Base-by-base conservation (phyloP, 1,139 yeast species). In the Geotrichum klebahnii region DNA sequence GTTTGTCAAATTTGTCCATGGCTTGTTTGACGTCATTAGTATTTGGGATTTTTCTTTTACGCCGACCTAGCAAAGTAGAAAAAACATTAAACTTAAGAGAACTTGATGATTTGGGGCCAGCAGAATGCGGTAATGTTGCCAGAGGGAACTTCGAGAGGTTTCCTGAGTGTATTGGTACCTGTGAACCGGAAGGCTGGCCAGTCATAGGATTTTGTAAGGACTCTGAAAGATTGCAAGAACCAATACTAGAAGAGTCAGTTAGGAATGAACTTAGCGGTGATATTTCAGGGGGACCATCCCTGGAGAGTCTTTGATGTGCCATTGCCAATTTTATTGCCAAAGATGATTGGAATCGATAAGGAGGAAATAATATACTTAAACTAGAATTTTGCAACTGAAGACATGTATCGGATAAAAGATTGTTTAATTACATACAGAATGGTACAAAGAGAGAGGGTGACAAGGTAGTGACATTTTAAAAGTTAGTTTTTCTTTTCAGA, bases 21-120 rank as follows among this genome's bases (percentile, higher is more conserved):
- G 50, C 53, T 6, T 42, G 41, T n/a, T 38, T 38, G 23, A 51
- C 31, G 5, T 51, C 51, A 10, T 32, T 17, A n/a, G 51, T 46
- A 12, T 43, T 43, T 5, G 53, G 51, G 14, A 32, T 28, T 22
- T 34, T 43, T 29, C 36, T 43, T 19, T 46, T 43, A 20, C 45
- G 45, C 5, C 37, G 23, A 19, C 37, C 36, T 26, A 36, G 28
- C 12, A 47, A 16, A 2, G 34, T 19, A 10, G 50, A 39, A 14
- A 47, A 36, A 34, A 47, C 29, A 22, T 22, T 41, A 19, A 45
- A 28, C 38, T 33, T 45, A 14, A 32, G 41, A 14, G 43, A n/a
- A 6, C 45, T 31, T 22, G 45, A 36, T 3, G 28, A 42, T 28
- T 28, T 28, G 4, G 36, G 34, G 20, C 24, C 31, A 24, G 39